A percentile compares a stretch with the other conserved stretches of the same genome.
phyloP scores from a whole-genome alignment of 148 eudicot species.

The Amaranthus palmeri region DNA sequence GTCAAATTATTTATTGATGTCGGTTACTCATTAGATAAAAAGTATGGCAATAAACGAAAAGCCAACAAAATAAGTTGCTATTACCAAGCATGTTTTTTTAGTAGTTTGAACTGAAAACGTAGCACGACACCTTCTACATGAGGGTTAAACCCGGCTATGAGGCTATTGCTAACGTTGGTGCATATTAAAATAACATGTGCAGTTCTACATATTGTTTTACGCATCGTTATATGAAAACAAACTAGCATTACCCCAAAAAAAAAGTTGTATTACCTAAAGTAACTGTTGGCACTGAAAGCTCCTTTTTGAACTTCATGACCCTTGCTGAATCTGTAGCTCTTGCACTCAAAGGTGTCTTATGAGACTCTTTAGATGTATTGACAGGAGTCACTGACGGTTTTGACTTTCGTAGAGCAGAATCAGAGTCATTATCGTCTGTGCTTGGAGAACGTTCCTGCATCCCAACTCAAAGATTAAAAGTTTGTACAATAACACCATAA shows the following conservation, averaged over 20 bases:
- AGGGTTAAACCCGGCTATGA: neutral
- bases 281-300: constrained; percentile 64
- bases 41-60: too few relatives aligned
- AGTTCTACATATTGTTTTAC: constrained; percentile 1
- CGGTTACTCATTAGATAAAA: too few relatives aligned
- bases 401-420: constrained; percentile 36
- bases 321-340: constrained; percentile 94
- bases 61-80: too few relatives aligned
- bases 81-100: too few relatives aligned
- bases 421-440: constrained; percentile 31
- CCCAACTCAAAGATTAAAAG: constrained; percentile 15
- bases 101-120: too few relatives aligned
- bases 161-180: neutral
- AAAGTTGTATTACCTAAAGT: constrained; percentile 54
- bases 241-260: neutral
- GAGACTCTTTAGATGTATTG: constrained; percentile 52
- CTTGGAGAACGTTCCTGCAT: constrained; percentile 48
- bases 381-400: constrained; percentile 36
- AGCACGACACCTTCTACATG: neutral
- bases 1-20: too few relatives aligned
- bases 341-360: constrained; percentile 53
- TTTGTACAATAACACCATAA: neutral
- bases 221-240: neutral
- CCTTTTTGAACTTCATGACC: constrained; percentile 78
- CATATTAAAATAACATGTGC: neutral